Conservation (phyloP, 805 yeast species). For the Cyberlindnera euphorbiae region DNA sequence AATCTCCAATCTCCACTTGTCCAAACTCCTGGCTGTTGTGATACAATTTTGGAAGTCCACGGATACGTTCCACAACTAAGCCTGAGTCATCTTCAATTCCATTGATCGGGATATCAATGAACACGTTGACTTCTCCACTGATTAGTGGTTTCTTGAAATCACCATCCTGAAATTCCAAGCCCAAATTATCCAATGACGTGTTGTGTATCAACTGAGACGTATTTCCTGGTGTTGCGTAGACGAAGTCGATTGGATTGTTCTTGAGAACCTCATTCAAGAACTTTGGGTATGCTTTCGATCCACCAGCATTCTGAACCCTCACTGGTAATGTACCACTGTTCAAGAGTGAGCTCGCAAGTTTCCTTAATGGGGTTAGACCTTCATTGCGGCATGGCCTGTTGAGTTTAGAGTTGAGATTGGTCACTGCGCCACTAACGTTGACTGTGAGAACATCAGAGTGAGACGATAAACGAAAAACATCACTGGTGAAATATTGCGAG, state of each 20-base stretch:
- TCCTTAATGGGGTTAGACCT: slow-evolving; percentile 14
- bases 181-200: slow-evolving; percentile 33
- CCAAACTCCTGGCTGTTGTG: slow-evolving; percentile 39
- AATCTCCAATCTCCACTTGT: slow-evolving; percentile 37
- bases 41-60: slow-evolving; percentile 26
- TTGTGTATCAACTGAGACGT: slow-evolving; percentile 27
- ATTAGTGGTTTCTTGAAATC: slow-evolving; percentile 31
- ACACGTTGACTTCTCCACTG: slow-evolving; percentile 34
- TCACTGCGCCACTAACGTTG: slow-evolving; percentile 9
- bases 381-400: slow-evolving; percentile 2
- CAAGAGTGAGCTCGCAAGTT: slow-evolving; percentile 12
- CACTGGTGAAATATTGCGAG: slow-evolving; percentile 4
- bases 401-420: slow-evolving; percentile 7
- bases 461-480: slow-evolving; percentile 15
- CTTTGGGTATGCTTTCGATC: slow-evolving; percentile 17
- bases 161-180: slow-evolving; percentile 30
- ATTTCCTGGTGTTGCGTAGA: slow-evolving; percentile 14
- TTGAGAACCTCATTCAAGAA: slow-evolving; percentile 20
- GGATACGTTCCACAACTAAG: slow-evolving; percentile 14
- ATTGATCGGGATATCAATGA: slow-evolving; percentile 27
- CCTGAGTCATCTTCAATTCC: slow-evolving; percentile 20
- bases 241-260: slow-evolving; percentile 13
- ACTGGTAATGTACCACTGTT: slow-evolving; percentile 19
- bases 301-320: slow-evolving; percentile 17
- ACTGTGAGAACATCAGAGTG: slow-evolving; percentile 9